phyloP scores from a whole-genome alignment of 2,329 filamentous ascomycete genomes.

The Coniochaeta sp. region DNA sequence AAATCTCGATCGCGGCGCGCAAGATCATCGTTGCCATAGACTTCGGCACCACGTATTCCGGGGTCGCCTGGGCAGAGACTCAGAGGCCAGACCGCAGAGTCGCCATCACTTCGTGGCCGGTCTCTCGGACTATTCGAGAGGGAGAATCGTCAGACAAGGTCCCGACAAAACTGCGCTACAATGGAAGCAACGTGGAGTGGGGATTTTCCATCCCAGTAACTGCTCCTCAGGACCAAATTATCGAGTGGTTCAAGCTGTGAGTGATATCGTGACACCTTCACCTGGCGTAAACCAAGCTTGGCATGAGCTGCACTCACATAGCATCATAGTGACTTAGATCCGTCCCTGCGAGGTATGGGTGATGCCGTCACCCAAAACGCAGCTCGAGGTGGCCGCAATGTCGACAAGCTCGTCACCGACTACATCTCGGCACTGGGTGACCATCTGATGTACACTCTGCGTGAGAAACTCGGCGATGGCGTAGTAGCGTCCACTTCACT shows the following conservation, averaged over 20 bases:
- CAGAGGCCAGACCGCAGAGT: constrained; percentile 30
- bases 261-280: constrained; percentile 9
- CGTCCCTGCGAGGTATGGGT: constrained; percentile 24
- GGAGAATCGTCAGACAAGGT: constrained; percentile 37
- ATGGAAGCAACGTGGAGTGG: constrained; percentile 34
- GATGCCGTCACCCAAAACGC: constrained; percentile 18
- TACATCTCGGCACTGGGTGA: constrained; percentile 40
- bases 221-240: constrained; percentile 27
- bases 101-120: constrained; percentile 37
- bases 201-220: constrained; percentile 38
- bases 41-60: constrained; percentile 50
- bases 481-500: constrained; percentile 35
- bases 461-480: constrained; percentile 30
- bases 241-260: constrained; percentile 45
- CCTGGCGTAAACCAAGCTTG: neutral
- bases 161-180: constrained; percentile 38
- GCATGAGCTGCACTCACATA: neutral
- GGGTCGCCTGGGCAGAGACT: constrained; percentile 43
- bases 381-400: constrained; percentile 21
- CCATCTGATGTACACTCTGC: constrained; percentile 37
- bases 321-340: constrained; percentile 24
- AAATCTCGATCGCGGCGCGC: constrained; percentile 23
- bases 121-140: constrained; percentile 24
- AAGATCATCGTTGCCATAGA: constrained; percentile 46
- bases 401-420: constrained; percentile 35